Base-by-base conservation (phyloP, 2,329 filamentous ascomycete genomes). In the Cercospora janseana region DNA sequence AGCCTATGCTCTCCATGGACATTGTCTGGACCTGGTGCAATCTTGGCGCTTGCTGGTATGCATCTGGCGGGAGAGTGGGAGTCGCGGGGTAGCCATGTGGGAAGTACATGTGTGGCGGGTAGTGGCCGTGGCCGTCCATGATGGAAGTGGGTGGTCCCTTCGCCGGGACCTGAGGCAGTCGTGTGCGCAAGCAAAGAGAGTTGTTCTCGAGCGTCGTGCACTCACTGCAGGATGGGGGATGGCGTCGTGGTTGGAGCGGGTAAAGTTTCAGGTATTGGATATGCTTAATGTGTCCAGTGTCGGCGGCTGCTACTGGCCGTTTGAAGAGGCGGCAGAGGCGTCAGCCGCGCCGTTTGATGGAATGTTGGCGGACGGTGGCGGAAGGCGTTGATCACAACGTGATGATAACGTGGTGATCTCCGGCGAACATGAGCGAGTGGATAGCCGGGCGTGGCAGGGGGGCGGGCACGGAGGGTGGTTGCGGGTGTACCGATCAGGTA, bases 1-100 rank as follows among this genome's bases (percentile, higher is more conserved):
- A 57, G 46, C 63, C 62, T 16, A 69, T 53, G 42, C 57, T 65
- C 41, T 69, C 66, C 46, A 61, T 61, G 5, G 66, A 65, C 46
- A 64, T 55, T 8, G 61, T 64, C 34, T 66, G 63, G 13, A 67
- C 43, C 26, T 63, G 64, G 41, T 64, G 62, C 27, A 66, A 51
- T 41, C 38, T 41, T 44, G 38, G 49, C 41, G 40, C 12, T 34
- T 51, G 54, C 49, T 58, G 59, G 24, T 58, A 55, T 24, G 54
- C 46, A 28, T 63, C 58, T 7, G 61, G 55, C 35, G 64, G 60
- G 47, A 67, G 63, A 35, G 16, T 38, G 34, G 34, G 34, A 45
- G 65, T 61, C 15, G 60, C 54, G 44, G 63, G 61, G 38, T 63
- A 63, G 28, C 60, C 60, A 42, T 54, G 57, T 4, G 61, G 54